phyloP scores from a whole-genome alignment of 192 early-diverging fungal genomes.

The Backusella liffmaniae region DNA sequence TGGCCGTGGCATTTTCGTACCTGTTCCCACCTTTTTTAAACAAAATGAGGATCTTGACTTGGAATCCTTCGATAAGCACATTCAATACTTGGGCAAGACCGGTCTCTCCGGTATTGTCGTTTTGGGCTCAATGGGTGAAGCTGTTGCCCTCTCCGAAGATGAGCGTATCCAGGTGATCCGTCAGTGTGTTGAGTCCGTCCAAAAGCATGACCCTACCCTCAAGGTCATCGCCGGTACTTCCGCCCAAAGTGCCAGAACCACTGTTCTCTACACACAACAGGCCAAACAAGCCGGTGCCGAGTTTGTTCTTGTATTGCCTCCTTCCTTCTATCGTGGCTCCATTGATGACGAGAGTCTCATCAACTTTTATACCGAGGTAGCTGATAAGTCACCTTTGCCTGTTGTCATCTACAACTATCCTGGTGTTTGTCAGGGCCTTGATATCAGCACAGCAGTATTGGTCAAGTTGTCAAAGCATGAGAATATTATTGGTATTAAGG shows the following conservation, averaged over 20 bases:
- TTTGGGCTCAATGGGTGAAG: slow-evolving; percentile 37
- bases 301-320: slow-evolving; percentile 31
- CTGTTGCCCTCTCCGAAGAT: slow-evolving; percentile 34
- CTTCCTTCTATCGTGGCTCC: slow-evolving; percentile 32
- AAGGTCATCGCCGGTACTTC: slow-evolving; percentile 32
- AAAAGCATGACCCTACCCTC: slow-evolving; percentile 22
- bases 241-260: slow-evolving; percentile 22
- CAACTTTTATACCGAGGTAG: slow-evolving; percentile 26
- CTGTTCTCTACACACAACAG: slow-evolving; percentile 25
- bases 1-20: slow-evolving; percentile 33
- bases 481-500: slow-evolving; percentile 40
- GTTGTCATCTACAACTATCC: slow-evolving; percentile 43
- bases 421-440: slow-evolving; percentile 38
- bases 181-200: slow-evolving; percentile 13
- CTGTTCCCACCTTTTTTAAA: slow-evolving; percentile 38
- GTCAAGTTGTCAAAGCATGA: slow-evolving; percentile 22
- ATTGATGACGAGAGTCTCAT: slow-evolving; percentile 18
- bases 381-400: slow-evolving; percentile 36
- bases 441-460: slow-evolving; percentile 21
- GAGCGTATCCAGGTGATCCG: slow-evolving; percentile 25
- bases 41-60: slow-evolving; percentile 41
- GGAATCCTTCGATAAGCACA: slow-evolving; percentile 32
- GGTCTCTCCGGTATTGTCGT: slow-evolving; percentile 38
- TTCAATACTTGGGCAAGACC: slow-evolving; percentile 29
- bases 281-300: slow-evolving; percentile 31